These are phyloP conservation scores for Cadophora malorum DNA, from an alignment of 2,329 filamentous ascomycete genomes.

Conservation along the genomic window DNA sequence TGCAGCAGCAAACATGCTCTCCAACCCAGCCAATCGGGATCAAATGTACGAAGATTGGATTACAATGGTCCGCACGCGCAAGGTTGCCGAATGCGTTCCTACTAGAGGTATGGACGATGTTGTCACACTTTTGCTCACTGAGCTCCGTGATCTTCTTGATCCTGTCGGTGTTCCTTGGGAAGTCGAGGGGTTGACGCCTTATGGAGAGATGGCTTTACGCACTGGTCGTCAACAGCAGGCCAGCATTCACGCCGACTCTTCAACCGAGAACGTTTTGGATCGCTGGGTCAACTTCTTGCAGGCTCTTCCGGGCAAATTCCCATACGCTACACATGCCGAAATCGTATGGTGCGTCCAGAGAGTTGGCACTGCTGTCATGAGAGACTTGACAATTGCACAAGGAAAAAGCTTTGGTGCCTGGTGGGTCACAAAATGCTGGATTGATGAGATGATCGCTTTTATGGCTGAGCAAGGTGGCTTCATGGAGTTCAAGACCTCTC, in stretches of 20 bases:
- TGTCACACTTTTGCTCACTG: conserved; percentile 65
- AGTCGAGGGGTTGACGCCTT: conserved; percentile 65
- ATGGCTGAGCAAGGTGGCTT: conserved; percentile 91
- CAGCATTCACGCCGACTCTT: conserved; percentile 48
- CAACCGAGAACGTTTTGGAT: conserved; percentile 73
- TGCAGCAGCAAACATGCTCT: conserved; percentile 90
- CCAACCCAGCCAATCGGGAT: conserved; percentile 85
- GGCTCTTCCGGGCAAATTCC: conserved; percentile 72
- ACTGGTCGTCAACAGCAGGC: conserved; percentile 52
- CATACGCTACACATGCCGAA: conserved; percentile 73
- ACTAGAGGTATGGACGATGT: conserved; percentile 70
- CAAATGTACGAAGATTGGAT: conserved; percentile 97
- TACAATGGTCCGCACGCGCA: conserved; percentile 65
- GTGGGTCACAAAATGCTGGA: conserved; percentile 95
- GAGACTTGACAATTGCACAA: conserved; percentile 80
- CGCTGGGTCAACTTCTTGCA: conserved; percentile 78
- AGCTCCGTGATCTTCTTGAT: conserved; percentile 74
- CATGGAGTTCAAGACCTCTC: conserved; percentile 63
- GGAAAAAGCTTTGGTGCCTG: conserved; percentile 86
- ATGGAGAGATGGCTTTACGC: conserved; percentile 61
- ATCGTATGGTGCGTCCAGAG: conserved; percentile 79
- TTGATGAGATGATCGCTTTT: conserved; percentile 94
- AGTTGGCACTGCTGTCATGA: conserved; percentile 77
- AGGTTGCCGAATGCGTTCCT: conserved; percentile 68
- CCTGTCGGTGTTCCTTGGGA: conserved; percentile 72